Evolutionary conservation across 2,329 filamentous ascomycete genomes (phyloP), one percentile per base, ranked within the genome.

Genomic region (Harringtonia aguacate): DNA sequence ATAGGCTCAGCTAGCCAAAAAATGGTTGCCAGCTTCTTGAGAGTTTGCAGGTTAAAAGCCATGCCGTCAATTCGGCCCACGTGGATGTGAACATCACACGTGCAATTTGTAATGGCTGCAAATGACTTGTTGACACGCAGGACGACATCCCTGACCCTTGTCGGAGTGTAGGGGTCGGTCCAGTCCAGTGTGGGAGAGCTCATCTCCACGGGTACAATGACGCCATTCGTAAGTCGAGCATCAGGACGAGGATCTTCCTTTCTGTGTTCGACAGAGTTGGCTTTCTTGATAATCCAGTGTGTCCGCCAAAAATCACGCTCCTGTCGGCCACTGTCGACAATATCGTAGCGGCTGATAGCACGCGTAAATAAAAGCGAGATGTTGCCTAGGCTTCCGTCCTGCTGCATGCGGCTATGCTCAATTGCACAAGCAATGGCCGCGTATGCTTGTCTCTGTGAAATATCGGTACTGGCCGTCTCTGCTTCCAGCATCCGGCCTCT

Each of bases 231-330:
- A 9, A 45, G 48, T 8, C 44, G 41, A 4, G 17, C 3, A n/a
- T 46, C 43, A 4, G 47, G 47, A 10, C 12, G 31, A 2, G 47
- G 49, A 29, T 61, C 55, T 9, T 51, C 48, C 4, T 54, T 50
- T 12, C 48, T 47, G 3, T 60, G 57, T 37, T 57, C 54, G 4
- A 61, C 61, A n/a, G 63, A 66, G 48, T 64, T 65, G 31, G 63
- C 59, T 43, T 59, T 61, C 46, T 67, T 65, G 31, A 67, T 59
- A 22, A 65, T 59, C 63, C 63, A 66, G 42, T 58, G 53, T 2
- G 56, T 54, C n/a, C 46, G 46, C 62, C 61, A 65, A 42, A 55
- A 62, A 20, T 62, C 53, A 17, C 52, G 49, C 43, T 62, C 61
- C 7, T 53, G 46, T 10, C 43, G 37, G 4, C 50, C 50, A 9